Conservation (phyloP, 495 filamentous ascomycete species). For the Astrocystis sublimbata region DNA sequence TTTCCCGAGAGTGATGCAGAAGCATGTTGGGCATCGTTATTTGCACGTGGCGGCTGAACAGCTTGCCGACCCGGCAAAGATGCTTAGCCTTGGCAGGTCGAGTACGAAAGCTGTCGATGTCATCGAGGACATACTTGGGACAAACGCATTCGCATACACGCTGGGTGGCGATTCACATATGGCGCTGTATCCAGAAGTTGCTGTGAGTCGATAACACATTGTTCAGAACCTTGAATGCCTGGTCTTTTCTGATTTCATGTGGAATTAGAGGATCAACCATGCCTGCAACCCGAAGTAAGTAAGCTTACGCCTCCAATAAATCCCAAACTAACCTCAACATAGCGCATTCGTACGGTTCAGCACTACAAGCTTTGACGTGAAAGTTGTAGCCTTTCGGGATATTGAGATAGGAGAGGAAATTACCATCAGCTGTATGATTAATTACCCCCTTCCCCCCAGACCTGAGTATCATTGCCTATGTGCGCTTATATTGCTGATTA, state of each 20-base stretch:
- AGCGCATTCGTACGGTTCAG: constrained; percentile 40
- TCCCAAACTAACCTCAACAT: constrained; percentile 17
- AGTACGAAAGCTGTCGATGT: constrained; percentile 34
- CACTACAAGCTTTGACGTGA: constrained; percentile 33
- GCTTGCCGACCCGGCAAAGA: constrained; percentile 33
- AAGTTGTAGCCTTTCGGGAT: constrained; percentile 35
- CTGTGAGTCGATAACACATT: constrained; percentile 28
- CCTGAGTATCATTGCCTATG: background rate
- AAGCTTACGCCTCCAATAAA: background rate
- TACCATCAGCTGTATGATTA: constrained; percentile 38
- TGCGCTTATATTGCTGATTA: background rate
- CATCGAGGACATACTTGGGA: constrained; percentile 43
- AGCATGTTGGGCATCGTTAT: constrained; percentile 31
- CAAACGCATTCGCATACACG: constrained; percentile 40
- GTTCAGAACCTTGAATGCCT: background rate
- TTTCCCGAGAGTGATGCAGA: constrained; percentile 34
- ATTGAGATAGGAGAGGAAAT: constrained; percentile 46
- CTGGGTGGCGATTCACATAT: constrained; percentile 35
- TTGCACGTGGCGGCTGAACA: constrained; percentile 38
- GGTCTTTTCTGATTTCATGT: background rate
- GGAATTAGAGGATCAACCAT: constrained; percentile 42
- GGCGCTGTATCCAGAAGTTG: constrained; percentile 40
- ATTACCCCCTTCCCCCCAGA: background rate
- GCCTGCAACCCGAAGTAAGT: constrained; percentile 45
- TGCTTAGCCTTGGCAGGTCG: constrained; percentile 35